Percentiles rank a stretch among this genome's conserved stretches.
Evolutionary conservation across 148 eudicot genomes (phyloP).

Genomic region (Arctostaphylos glauca): DNA sequence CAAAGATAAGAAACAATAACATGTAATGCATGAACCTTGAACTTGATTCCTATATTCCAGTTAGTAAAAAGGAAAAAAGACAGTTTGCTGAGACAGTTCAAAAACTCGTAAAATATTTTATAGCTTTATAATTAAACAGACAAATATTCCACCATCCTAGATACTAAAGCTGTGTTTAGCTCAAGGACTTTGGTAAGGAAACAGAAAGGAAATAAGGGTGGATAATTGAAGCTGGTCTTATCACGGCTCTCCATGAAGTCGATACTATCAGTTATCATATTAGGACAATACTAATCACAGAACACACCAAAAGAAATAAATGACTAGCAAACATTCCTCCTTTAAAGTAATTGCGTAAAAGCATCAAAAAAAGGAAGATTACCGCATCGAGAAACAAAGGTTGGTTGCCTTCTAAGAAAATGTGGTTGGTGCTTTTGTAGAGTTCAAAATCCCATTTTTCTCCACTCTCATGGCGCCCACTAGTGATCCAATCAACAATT

Average conservation of each 20-base stretch:
- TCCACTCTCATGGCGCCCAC: slow-evolving; percentile 95
- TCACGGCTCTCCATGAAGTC: not conserved
- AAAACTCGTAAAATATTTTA: not conserved
- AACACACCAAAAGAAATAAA: not conserved
- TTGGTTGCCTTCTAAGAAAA: slow-evolving; percentile 52
- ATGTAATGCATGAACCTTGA: slow-evolving; percentile 5
- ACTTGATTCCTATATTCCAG: not conserved
- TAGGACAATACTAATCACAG: not conserved
- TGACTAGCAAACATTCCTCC: not conserved
- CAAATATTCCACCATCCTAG: not conserved
- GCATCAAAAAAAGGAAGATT: slow-evolving; percentile 18
- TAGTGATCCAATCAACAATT: slow-evolving; percentile 95
- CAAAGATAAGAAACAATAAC: not conserved
- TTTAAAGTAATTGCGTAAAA: not conserved
- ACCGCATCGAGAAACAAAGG: slow-evolving; percentile 96
- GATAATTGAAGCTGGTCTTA: not conserved
- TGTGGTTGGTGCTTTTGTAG: slow-evolving; percentile 81
- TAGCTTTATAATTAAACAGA: not conserved
- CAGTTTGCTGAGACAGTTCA: not conserved
- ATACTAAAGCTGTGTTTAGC: not conserved
- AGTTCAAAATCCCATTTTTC: slow-evolving; percentile 89
- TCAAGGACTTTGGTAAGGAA: not conserved
- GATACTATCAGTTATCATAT: not conserved
- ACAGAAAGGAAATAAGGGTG: not conserved
- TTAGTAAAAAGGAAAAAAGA: not conserved